Conservation (phyloP, 768 basidiomycete species). For the Pleurotus pulmonarius region DNA sequence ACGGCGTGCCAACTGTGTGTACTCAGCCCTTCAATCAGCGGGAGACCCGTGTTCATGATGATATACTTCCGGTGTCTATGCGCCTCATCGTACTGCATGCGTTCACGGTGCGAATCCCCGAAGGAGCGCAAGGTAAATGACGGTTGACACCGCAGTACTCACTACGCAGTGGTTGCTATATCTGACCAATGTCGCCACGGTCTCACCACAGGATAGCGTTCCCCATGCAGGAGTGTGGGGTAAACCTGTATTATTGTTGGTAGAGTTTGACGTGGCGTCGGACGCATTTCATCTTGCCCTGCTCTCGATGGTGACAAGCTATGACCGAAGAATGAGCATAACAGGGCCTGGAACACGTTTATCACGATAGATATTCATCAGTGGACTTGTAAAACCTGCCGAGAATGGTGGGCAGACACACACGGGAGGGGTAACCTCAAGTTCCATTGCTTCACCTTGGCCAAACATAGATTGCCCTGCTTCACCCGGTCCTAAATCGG, state of each 20-base stretch:
- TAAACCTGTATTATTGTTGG: not conserved
- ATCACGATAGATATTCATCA: conserved; percentile 4
- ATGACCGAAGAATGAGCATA: conserved; percentile 4
- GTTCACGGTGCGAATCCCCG: conserved; percentile 5
- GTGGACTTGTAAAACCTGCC: not conserved
- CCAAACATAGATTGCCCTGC: not conserved
- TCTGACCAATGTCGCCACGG: too few species aligned
- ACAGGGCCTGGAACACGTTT: not conserved
- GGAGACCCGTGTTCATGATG: too few species aligned
- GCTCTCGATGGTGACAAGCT: conserved; percentile 6
- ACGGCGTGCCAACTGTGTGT: not conserved
- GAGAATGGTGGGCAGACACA: not conserved
- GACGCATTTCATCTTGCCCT: conserved; percentile 2
- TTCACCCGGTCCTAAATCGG: conserved; percentile 4
- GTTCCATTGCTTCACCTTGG: not conserved
- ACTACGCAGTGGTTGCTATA: too few species aligned
- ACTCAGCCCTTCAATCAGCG: too few species aligned
- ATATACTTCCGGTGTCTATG: not conserved
- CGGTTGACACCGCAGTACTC: too few species aligned
- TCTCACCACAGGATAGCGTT: not conserved
- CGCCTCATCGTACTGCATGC: not conserved
- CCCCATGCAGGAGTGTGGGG: conserved; percentile 6
- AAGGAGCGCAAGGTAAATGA: not conserved
- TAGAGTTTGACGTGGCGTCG: conserved; percentile 5
- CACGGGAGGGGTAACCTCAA: not conserved